Conservation (phyloP, 176 grass and related monocot species). For the Oryza longistaminata region DNA sequence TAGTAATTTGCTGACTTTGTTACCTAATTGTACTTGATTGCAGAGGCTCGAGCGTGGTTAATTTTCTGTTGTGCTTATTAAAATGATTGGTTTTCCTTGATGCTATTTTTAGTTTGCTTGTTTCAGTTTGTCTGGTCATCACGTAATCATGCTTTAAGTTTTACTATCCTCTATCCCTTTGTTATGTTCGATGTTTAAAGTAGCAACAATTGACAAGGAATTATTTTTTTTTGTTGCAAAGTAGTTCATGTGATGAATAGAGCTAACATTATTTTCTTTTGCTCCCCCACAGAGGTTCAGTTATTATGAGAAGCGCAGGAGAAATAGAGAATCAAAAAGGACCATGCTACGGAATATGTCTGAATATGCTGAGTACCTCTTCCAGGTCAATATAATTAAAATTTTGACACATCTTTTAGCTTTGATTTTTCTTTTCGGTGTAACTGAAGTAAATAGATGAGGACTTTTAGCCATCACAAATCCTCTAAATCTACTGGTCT, state of each 20-base stretch:
- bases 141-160: background rate
- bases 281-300: constrained; percentile 68
- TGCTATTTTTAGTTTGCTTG: background rate
- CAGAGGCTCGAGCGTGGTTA: background rate
- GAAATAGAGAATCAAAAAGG: constrained; percentile 73
- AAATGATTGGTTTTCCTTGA: constrained; percentile 5
- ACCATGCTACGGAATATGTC: constrained; percentile 59
- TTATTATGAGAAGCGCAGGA: constrained; percentile 63
- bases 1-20: too few species aligned
- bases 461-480: constrained; percentile 11
- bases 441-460: background rate
- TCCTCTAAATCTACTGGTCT: background rate
- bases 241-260: constrained; percentile 9
- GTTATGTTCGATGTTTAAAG: background rate
- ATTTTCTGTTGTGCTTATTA: background rate
- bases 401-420: constrained; percentile 13
- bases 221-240: constrained; percentile 5
- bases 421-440: background rate
- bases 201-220: background rate
- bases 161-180: background rate
- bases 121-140: constrained; percentile 14
- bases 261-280: constrained; percentile 20
- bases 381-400: constrained; percentile 55
- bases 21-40: background rate
- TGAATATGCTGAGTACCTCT: constrained; percentile 73